These are phyloP conservation scores for Drechmeria coniospora DNA, from an alignment of 2,329 filamentous ascomycete species.

Conservation along the genomic window DNA sequence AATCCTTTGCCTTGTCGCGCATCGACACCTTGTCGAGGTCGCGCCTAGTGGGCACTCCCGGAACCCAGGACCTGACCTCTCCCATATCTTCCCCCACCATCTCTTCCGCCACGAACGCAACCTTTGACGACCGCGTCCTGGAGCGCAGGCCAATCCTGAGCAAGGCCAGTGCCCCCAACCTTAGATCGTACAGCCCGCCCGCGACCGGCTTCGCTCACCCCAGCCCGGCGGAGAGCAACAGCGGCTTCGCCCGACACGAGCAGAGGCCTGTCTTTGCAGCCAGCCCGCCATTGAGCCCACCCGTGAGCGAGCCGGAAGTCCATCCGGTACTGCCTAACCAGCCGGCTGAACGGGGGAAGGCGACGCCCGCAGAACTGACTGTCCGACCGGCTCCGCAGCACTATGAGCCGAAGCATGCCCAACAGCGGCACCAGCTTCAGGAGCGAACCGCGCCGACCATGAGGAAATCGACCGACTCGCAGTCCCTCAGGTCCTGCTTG, in stretches of 20 bases:
- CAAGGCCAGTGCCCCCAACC: conserved; percentile 53
- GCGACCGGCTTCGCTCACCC: conserved; percentile 19
- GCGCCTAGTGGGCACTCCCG: conserved; percentile 29
- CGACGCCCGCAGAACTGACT: conserved; percentile 49
- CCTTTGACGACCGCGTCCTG: conserved; percentile 29
- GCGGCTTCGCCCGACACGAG: conserved; percentile 19
- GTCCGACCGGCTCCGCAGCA: conserved; percentile 63
- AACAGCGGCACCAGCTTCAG: conserved; percentile 69
- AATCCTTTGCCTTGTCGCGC: conserved; percentile 58
- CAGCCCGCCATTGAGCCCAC: conserved; percentile 29
- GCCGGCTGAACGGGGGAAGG: conserved; percentile 65
- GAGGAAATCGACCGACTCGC: conserved; percentile 23
- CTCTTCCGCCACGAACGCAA: conserved; percentile 28
- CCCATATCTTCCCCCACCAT: too few relatives aligned
- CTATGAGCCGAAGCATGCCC: conserved; percentile 71
- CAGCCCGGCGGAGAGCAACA: conserved; percentile 20
- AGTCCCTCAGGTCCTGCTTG: conserved; percentile 28
- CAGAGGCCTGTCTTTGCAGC: conserved; percentile 16
- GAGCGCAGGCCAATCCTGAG: conserved; percentile 29
- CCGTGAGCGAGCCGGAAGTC: conserved; percentile 61
- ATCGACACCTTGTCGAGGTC: conserved; percentile 65
- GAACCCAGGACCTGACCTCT: conserved; percentile 36
- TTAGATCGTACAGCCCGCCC: conserved; percentile 41
- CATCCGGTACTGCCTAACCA: conserved; percentile 48
- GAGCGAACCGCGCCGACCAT: conserved; percentile 53